These are phyloP conservation scores for Zasmidium citrigriseum DNA, from an alignment of 2,329 filamentous ascomycete genomes.

Conservation along the genomic window DNA sequence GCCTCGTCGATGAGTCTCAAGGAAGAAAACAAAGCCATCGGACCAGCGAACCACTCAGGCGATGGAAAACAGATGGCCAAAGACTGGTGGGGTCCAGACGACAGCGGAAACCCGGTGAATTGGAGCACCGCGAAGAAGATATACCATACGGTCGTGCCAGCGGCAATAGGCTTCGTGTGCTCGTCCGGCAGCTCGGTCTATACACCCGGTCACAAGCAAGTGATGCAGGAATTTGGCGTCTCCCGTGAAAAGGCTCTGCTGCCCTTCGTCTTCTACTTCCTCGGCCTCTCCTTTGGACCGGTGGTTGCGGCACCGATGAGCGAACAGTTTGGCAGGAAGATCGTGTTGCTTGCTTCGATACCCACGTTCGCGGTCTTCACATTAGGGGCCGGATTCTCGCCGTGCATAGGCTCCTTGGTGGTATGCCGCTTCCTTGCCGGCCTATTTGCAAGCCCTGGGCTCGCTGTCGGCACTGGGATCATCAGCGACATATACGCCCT, in stretches of 20 bases:
- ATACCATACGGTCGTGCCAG: too few species aligned
- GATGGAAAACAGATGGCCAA: too few species aligned
- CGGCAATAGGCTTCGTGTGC: slow-evolving; percentile 10
- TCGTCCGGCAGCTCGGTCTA: slow-evolving; percentile 33
- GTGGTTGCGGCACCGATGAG: slow-evolving; percentile 58
- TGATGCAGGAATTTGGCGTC: slow-evolving; percentile 57
- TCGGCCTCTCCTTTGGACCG: slow-evolving; percentile 63
- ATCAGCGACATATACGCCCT: slow-evolving; percentile 24
- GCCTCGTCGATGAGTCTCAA: too few species aligned
- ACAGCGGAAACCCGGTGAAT: too few species aligned
- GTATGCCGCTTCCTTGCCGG: slow-evolving; percentile 70
- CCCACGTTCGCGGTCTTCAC: slow-evolving; percentile 57
- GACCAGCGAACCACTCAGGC: too few species aligned
- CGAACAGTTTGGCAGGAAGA: slow-evolving; percentile 58
- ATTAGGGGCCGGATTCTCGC: slow-evolving; percentile 55
- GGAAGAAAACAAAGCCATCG: too few species aligned
- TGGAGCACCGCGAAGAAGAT: too few species aligned
- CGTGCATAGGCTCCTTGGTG: slow-evolving; percentile 53
- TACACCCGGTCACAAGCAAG: slow-evolving; percentile 30
- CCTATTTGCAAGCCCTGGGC: slow-evolving; percentile 65
- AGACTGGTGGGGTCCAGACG: too few species aligned
- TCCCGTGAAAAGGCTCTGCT: slow-evolving; percentile 58
- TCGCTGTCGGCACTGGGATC: slow-evolving; percentile 20
- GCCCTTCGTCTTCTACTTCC: slow-evolving; percentile 59
- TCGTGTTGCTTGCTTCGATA: slow-evolving; percentile 52